Evolutionary conservation across 139 green algal species (phyloP), one percentile per base, ranked within the genome.

Genomic region (Chlorella sp.): DNA sequence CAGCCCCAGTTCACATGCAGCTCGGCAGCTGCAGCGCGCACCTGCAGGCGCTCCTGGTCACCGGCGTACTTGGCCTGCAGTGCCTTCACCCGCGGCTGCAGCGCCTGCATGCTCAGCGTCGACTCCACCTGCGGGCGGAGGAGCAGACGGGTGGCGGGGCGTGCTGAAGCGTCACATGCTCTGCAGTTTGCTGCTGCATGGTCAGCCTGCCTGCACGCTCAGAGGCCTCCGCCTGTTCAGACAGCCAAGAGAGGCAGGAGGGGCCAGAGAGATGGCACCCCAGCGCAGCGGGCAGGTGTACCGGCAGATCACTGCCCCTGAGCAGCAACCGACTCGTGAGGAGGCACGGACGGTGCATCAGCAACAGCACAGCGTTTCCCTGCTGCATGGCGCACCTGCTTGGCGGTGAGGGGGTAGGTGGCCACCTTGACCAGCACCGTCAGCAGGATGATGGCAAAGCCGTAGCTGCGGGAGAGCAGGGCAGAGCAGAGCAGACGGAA

Each of bases 361-460:
- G n/a, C n/a, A n/a, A n/a, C n/a, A n/a, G n/a, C n/a, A n/a, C n/a
- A n/a, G n/a, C n/a, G n/a, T n/a, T n/a, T n/a, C n/a, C n/a, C 4
- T 39, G n/a, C 6, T 6, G 16, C 11, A 11, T 30, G 11, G 2
- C 74, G 23, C 34, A 92, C 94, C 95, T 99, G 98, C 88, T 99
- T 96, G 87, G 97, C 95, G 28, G 95, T 94, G 28, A 99, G 91
- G 5, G 97, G 97, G 85, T 95, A 99, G 0, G 97, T 99, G 34
- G 88, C 92, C 21, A 92, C 56, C 93, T 99, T 99, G 30, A 99
- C 96, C 23, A 97, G 30, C 4, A 98, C 26, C 0, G 96, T 99
- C 16, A 99, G 90, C n/a, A 95, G 63, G 76, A 99, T 97, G 89
- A 99, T 99, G 74, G 96, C 92, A 84, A 97, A 99, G 32, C 96